phyloP scores from a whole-genome alignment of 2,329 filamentous ascomycete species.

The Talaromyces verruculosus region DNA sequence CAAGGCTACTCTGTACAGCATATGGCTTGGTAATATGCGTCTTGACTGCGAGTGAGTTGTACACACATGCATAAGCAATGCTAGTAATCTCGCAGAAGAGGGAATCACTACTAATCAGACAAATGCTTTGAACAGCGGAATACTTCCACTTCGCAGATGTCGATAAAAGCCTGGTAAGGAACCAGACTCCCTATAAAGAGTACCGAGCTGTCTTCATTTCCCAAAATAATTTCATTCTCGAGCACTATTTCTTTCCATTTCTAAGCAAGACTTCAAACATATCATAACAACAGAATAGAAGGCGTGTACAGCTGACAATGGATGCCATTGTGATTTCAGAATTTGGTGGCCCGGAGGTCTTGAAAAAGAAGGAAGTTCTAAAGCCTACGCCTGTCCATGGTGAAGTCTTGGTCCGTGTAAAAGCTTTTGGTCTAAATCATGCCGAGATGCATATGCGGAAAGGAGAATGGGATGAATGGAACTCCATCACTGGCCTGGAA shows the following conservation, averaged over 20 bases:
- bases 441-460: conserved; percentile 51
- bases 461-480: conserved; percentile 35
- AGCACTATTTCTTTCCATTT: neutral
- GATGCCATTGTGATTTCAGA: neutral
- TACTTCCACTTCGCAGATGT: neutral
- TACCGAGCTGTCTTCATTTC: neutral
- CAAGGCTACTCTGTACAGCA: neutral
- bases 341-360: neutral
- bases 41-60: neutral
- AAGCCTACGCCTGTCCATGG: neutral
- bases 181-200: neutral
- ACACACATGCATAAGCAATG: neutral
- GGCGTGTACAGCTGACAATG: neutral
- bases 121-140: neutral
- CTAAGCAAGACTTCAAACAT: neutral
- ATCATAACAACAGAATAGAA: neutral
- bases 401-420: conserved; percentile 25
- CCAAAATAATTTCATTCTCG: neutral
- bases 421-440: conserved; percentile 48
- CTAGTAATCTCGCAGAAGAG: neutral
- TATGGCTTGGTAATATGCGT: neutral
- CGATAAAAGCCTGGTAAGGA: neutral
- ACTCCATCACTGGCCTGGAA: conserved; percentile 42
- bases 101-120: neutral
- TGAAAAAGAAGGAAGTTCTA: neutral